Base-by-base conservation (phyloP, 768 basidiomycete genomes). In the Boletus barrowsii region DNA sequence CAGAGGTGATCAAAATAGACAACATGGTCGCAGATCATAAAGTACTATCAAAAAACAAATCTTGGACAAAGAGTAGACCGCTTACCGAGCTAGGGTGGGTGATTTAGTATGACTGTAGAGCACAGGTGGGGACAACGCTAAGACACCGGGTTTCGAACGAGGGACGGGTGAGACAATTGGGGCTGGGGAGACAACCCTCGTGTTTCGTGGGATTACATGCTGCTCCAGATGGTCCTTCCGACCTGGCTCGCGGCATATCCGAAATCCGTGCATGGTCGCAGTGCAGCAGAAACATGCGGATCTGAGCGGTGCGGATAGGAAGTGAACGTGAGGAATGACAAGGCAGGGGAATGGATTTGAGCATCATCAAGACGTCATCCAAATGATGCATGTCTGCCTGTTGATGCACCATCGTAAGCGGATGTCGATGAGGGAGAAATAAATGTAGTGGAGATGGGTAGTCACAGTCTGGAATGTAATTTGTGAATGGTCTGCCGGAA, bases 271-370 rank as follows among this genome's bases (percentile, higher is more conserved):
- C 50, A 60, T 26, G 62, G 66, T 7, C 51, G 62, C 49, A 58
- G 63, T 47, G 59, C 26, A 42, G 57, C 49, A 4, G 46, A 43
- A 18, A 51, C 61, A 33, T 52, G 64, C 6, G 61, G 62, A 59
- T 67, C 64, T 5, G 61, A 35, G 37, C 62, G 62, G 15, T 73
- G 65, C 30, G 72, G 62, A 11, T 68, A 72, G n/a, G 73, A 70
- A 9, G 80, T 77, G 59, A 79, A 88, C 4, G 83, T 86, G 15
- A 90, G 73, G 22, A 90, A 10, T 87, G 83, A 35, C 76, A 69
- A 13, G 83, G 83, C 84, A 18, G 87, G 72, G 5, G 84, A 74
- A 62, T 81, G 87, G 14, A 85, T 70, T 2, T 86, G 82, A n/a
- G 60, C 67, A 1, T 74, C 74, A 43, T 42, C 22, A 53, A 52